phyloP scores from a whole-genome alignment of 2,329 filamentous ascomycete genomes.

The Hypoxylon sp. region DNA sequence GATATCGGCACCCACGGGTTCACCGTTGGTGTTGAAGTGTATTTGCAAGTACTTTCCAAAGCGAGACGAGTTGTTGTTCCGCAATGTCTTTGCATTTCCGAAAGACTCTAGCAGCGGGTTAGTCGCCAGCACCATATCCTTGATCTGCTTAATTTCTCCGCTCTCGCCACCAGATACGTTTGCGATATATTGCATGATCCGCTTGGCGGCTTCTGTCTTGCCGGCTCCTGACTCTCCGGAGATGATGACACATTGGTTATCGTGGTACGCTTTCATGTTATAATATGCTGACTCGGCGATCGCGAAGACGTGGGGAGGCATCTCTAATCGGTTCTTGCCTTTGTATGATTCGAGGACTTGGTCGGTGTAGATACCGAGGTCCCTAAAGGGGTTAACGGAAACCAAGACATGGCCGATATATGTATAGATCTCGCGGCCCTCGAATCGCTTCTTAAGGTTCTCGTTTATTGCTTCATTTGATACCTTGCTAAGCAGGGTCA shows the following conservation, averaged over 20 bases:
- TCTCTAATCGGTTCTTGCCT: slow-evolving; percentile 96
- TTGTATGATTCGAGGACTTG: slow-evolving; percentile 92
- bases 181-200: slow-evolving; percentile 99
- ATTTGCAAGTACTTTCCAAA: slow-evolving; percentile 99
- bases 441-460: slow-evolving; percentile 97
- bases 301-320: slow-evolving; percentile 95
- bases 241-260: slow-evolving; percentile 99
- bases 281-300: slow-evolving; percentile 98
- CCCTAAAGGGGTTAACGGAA: slow-evolving; percentile 97
- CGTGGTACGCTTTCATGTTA: slow-evolving; percentile 99
- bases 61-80: slow-evolving; percentile 98
- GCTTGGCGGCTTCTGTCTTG: slow-evolving; percentile 98
- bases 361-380: slow-evolving; percentile 98
- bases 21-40: slow-evolving; percentile 91
- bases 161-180: slow-evolving; percentile 90
- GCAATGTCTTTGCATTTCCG: slow-evolving; percentile 96
- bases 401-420: slow-evolving; percentile 99
- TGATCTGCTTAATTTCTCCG: slow-evolving; percentile 93
- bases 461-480: slow-evolving; percentile 99
- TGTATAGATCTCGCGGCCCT: slow-evolving; percentile 98
- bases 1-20: slow-evolving; percentile 96
- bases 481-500: slow-evolving; percentile 97
- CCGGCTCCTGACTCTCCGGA: slow-evolving; percentile 98
- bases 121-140: slow-evolving; percentile 99
- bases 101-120: slow-evolving; percentile 98